Evolutionary conservation across 371 early-diverging fungal species (phyloP).

Genomic region (Zancudomyces culisetae): DNA sequence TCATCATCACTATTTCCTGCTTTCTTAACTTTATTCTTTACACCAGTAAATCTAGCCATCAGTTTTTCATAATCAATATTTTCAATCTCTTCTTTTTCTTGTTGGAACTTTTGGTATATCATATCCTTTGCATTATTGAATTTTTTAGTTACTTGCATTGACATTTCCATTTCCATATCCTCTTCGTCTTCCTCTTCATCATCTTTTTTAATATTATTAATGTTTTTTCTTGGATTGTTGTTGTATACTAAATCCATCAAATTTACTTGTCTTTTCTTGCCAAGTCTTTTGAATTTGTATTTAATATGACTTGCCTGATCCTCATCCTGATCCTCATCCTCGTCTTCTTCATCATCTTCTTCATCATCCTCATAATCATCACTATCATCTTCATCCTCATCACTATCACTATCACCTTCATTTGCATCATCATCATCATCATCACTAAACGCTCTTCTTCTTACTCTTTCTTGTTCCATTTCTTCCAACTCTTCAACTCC

Average conservation of each 20-base stretch:
- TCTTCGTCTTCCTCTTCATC: slow-evolving; percentile 15
- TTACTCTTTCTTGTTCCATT: slow-evolving; percentile 9
- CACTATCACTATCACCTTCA: no score
- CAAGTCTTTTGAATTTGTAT: slow-evolving; percentile 15
- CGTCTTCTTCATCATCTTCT: slow-evolving; percentile 15
- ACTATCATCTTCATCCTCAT: slow-evolving; percentile 13
- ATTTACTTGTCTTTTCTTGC: slow-evolving; percentile 40
- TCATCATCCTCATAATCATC: slow-evolving; percentile 26
- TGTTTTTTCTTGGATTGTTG: no score
- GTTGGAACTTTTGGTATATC: not conserved
- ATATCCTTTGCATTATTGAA: no score
- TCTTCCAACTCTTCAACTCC: slow-evolving; percentile 12
- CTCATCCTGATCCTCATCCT: slow-evolving; percentile 14
- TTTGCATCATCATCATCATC: no score
- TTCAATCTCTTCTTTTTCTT: not conserved
- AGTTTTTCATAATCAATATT: not conserved
- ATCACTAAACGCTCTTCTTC: no score
- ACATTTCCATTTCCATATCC: slow-evolving; percentile 4
- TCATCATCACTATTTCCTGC: not conserved
- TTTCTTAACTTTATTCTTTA: not conserved
- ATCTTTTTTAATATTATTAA: slow-evolving; percentile 24
- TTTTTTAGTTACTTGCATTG: no score
- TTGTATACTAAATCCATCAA: slow-evolving; percentile 71
- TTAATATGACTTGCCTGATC: slow-evolving; percentile 10
- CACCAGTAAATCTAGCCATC: not conserved